Percentiles rank a stretch among this genome's conserved stretches.
Conservation (phyloP, 768 basidiomycete genomes). For the Inosperma sp. region DNA sequence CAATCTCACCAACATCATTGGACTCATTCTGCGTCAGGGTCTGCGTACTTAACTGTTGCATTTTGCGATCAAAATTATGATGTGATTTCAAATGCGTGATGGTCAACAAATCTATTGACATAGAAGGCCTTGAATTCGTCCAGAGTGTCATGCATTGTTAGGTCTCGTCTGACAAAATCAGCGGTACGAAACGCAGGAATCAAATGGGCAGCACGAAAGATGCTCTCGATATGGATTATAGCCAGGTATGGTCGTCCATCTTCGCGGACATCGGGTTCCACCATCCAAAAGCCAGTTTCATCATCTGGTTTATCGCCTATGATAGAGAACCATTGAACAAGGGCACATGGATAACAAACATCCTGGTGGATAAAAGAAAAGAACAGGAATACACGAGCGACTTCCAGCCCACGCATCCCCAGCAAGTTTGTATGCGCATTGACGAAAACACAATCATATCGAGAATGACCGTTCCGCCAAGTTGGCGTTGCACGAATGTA, state of each 20-base stretch:
- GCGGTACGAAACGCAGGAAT: constrained; percentile 22
- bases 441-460: no score
- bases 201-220: constrained; percentile 30
- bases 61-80: no score
- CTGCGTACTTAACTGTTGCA: no score
- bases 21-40: no score
- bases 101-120: constrained; percentile 14
- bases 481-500: no score
- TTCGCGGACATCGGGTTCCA: no score
- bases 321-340: no score
- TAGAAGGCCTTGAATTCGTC: constrained; percentile 15
- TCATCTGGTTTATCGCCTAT: no score
- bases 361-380: constrained; percentile 22
- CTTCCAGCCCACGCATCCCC: constrained; percentile 7
- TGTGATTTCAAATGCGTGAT: constrained; percentile 13
- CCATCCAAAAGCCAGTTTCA: no score
- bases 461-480: constrained; percentile 9
- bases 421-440: constrained; percentile 25
- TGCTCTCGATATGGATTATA: constrained; percentile 26
- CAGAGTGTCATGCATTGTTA: constrained; percentile 15
- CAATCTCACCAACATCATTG: no score
- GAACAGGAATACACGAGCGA: constrained; percentile 27
- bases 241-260: background rate
- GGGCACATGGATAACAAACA: constrained; percentile 22
- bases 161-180: constrained; percentile 6